Conservation (phyloP, 2,329 filamentous ascomycete species). For the Trichoderma arundinaceum region DNA sequence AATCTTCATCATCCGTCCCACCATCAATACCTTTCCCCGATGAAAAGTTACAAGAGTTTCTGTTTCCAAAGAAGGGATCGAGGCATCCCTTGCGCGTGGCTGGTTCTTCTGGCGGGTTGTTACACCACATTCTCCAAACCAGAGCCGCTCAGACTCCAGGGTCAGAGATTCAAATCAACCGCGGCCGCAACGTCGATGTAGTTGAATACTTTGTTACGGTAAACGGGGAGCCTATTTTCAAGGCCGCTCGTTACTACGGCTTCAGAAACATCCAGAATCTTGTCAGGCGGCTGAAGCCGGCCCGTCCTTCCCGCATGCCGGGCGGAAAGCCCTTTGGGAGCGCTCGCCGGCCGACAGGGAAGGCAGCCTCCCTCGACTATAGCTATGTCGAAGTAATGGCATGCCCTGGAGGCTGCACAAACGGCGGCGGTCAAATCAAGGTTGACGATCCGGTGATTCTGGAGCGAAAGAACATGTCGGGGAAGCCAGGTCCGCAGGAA, state of each 20-base stretch:
- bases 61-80: constrained; percentile 65
- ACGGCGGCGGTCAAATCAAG: constrained; percentile 95
- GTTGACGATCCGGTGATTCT: constrained; percentile 74
- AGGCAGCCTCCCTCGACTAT: constrained; percentile 66
- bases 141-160: constrained; percentile 74
- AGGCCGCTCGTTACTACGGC: constrained; percentile 90
- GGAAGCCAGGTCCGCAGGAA: constrained; percentile 72
- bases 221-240: constrained; percentile 67
- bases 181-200: constrained; percentile 89
- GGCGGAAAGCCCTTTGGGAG: constrained; percentile 69
- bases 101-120: constrained; percentile 86
- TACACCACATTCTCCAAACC: constrained; percentile 81
- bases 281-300: constrained; percentile 87
- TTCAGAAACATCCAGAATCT: constrained; percentile 99
- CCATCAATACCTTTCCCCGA: constrained; percentile 71
- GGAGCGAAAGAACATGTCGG: constrained; percentile 53
- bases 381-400: constrained; percentile 99
- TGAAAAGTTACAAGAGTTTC: constrained; percentile 68
- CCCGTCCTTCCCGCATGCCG: constrained; percentile 77
- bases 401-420: constrained; percentile 97
- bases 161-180: constrained; percentile 70
- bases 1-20: constrained; percentile 56
- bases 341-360: constrained; percentile 58
- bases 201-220: constrained; percentile 77
- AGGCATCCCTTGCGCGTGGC: constrained; percentile 59